Percentiles rank a stretch among this genome's conserved stretches.
Conservation (phyloP, 2,329 filamentous ascomycete genomes). For the Botryotinia calthae region DNA sequence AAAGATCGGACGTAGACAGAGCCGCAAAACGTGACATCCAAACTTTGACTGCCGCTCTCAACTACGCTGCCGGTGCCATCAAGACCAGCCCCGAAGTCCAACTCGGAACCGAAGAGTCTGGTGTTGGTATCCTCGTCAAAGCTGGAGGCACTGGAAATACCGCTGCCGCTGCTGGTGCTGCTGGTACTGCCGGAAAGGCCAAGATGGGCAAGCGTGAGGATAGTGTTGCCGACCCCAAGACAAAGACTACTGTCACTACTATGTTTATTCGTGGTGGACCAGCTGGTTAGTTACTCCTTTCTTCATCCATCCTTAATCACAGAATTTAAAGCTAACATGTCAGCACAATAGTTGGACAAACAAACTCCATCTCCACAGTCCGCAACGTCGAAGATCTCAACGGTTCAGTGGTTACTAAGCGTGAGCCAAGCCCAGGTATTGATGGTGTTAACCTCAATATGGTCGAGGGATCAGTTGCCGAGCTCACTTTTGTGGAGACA, state of each 20-base stretch:
- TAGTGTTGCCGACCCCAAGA: conserved; percentile 23
- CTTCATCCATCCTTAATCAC: background rate
- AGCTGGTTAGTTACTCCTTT: conserved; percentile 24
- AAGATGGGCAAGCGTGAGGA: conserved; percentile 20
- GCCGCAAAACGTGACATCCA: conserved; percentile 46
- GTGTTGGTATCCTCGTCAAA: conserved; percentile 24
- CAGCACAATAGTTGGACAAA: conserved; percentile 18
- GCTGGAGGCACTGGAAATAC: background rate
- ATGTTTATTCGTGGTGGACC: conserved; percentile 36
- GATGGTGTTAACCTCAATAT: conserved; percentile 37
- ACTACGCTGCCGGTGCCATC: conserved; percentile 47
- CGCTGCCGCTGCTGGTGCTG: conserved; percentile 9
- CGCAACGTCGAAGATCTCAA: conserved; percentile 21
- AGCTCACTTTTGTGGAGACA: conserved; percentile 37
- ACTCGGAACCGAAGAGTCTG: conserved; percentile 46
- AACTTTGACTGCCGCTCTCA: conserved; percentile 49
- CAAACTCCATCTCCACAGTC: conserved; percentile 10
- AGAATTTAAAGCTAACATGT: background rate
- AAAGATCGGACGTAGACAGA: conserved; percentile 10
- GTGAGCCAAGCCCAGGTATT: conserved; percentile 27
- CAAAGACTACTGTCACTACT: conserved; percentile 37
- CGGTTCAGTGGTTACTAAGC: conserved; percentile 23
- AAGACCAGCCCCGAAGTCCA: conserved; percentile 48
- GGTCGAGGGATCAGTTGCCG: conserved; percentile 35
- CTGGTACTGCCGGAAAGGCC: conserved; percentile 4